A percentile compares a stretch with the other conserved stretches of the same genome.
These are phyloP conservation scores for Aphanomyces astaci DNA, from an alignment of 352 stramenopile species.

Conservation along the genomic window DNA sequence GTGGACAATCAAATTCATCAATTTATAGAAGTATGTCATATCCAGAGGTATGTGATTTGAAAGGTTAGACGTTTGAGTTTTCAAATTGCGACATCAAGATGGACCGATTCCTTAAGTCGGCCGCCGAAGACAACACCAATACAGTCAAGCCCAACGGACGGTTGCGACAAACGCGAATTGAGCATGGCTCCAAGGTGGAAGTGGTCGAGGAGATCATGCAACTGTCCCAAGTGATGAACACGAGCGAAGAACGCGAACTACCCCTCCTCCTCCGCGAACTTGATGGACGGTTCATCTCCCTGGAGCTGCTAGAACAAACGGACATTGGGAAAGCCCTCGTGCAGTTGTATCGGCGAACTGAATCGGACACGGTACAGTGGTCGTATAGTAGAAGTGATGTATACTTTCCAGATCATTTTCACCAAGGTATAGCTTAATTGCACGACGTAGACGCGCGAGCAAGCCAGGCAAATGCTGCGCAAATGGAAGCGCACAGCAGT, in stretches of 20 bases:
- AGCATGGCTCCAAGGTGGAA: constrained; percentile 60
- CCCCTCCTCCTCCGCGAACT: constrained; percentile 40
- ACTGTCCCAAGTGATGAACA: constrained; percentile 60
- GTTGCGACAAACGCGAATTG: constrained; percentile 54
- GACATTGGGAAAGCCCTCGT: constrained; percentile 34
- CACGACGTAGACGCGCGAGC: constrained; percentile 30
- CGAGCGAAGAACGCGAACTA: constrained; percentile 37
- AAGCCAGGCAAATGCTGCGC: constrained; percentile 38
- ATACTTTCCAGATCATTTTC: no score
- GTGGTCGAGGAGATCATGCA: constrained; percentile 58
- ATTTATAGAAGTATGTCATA: neutral
- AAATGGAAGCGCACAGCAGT: constrained; percentile 65
- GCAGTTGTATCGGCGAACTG: constrained; percentile 31
- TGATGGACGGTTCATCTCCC: constrained; percentile 62
- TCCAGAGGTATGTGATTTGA: neutral
- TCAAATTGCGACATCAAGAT: neutral
- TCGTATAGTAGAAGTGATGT: no score
- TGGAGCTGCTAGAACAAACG: constrained; percentile 79
- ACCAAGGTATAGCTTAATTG: neutral
- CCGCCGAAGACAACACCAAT: neutral
- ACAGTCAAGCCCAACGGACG: constrained; percentile 20
- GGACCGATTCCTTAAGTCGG: neutral
- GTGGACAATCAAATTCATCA: neutral
- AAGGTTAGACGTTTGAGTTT: no score
- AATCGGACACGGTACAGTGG: constrained; percentile 27